Percentiles rank a stretch among this genome's conserved stretches.
Conservation (phyloP, 129 eudicot genomes). For the Solidago caesia region DNA sequence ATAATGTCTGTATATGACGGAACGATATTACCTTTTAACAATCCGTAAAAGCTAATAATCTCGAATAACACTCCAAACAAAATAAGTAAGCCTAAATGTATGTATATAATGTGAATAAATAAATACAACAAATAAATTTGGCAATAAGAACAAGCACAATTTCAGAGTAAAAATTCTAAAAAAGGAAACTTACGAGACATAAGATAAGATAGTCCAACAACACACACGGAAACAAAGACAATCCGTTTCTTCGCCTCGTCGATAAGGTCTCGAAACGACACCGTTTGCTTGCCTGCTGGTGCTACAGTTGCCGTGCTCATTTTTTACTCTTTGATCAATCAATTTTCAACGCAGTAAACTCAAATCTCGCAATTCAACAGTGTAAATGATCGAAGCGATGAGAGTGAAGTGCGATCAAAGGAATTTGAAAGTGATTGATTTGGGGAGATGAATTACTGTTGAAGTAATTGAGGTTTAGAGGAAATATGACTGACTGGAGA, state of each 20-base stretch:
- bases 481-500: no score
- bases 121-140: slow-evolving; percentile 6
- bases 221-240: slow-evolving; percentile 68
- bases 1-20: no score
- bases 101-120: neutral
- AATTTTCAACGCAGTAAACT: slow-evolving; percentile 20
- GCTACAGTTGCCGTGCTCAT: slow-evolving; percentile 50
- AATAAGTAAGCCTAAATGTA: neutral
- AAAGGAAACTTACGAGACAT: slow-evolving; percentile 75
- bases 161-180: neutral
- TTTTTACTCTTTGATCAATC: slow-evolving; percentile 16
- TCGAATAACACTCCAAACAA: neutral
- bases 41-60: neutral
- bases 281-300: slow-evolving; percentile 53
- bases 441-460: no score
- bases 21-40: no score
- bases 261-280: slow-evolving; percentile 66
- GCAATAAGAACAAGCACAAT: neutral
- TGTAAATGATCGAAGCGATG: neutral
- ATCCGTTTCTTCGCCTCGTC: slow-evolving; percentile 95
- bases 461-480: no score
- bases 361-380: slow-evolving; percentile 19
- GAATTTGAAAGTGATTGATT: no score
- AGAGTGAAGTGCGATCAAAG: no score
- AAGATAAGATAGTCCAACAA: slow-evolving; percentile 83